Conservation (phyloP, 306 rosid species). For the Inga leiocalycina region DNA sequence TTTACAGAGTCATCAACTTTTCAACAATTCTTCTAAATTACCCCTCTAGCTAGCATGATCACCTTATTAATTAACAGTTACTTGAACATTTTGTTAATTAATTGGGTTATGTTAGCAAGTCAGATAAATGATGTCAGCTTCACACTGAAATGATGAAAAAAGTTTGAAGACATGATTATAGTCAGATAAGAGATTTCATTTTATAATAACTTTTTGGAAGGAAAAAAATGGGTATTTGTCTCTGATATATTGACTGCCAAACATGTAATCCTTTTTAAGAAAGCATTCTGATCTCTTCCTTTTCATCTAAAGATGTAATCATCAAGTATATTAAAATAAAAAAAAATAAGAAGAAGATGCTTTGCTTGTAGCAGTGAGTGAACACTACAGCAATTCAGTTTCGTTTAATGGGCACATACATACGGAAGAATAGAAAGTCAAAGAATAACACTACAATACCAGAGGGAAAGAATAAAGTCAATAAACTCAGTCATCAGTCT, state of each 20-base stretch:
- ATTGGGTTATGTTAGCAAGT: neutral
- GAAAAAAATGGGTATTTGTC: neutral
- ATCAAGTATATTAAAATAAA: neutral
- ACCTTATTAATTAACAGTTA: neutral
- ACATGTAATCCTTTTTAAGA: constrained; percentile 8
- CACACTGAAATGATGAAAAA: neutral
- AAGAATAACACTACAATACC: neutral
- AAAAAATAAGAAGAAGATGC: neutral
- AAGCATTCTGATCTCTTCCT: neutral
- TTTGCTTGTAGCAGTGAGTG: constrained; percentile 5
- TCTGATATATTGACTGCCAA: neutral
- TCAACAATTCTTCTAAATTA: neutral
- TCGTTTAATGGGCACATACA: neutral
- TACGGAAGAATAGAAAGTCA: constrained; percentile 9
- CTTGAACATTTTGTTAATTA: neutral
- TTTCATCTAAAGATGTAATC: neutral
- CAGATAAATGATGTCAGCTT: neutral
- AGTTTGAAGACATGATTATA: neutral
- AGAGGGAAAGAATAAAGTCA: neutral
- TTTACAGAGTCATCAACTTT: neutral
- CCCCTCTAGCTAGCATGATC: neutral
- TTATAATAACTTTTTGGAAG: neutral
- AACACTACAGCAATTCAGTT: neutral
- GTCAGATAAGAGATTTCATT: neutral
- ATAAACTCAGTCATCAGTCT: neutral